These are phyloP conservation scores for Zopfochytrium polystomum DNA, from an alignment of 371 early-diverging fungal genomes.

Conservation along the genomic window DNA sequence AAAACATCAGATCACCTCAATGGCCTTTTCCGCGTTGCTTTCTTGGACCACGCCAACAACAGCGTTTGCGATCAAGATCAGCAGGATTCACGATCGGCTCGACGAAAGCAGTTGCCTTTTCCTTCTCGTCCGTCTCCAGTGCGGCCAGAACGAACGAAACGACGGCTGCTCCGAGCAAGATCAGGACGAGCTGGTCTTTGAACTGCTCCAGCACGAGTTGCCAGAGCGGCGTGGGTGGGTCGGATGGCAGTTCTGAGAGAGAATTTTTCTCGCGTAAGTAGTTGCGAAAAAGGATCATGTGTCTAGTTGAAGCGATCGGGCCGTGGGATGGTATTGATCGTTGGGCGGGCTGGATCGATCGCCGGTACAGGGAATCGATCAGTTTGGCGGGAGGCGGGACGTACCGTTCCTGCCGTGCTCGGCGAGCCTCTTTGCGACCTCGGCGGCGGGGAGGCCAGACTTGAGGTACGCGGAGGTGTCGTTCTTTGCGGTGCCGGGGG, in stretches of 20 bases:
- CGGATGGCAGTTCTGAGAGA: slow-evolving; percentile 58
- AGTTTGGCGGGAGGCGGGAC: slow-evolving; percentile 9
- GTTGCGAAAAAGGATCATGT: not conserved
- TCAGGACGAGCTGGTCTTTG: slow-evolving; percentile 94
- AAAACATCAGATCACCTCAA: slow-evolving; percentile 69
- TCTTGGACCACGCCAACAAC: slow-evolving; percentile 96
- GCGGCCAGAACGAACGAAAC: slow-evolving; percentile 90
- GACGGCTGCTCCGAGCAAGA: slow-evolving; percentile 85
- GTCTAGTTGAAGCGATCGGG: slow-evolving; percentile 1
- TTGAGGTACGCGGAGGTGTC: too few species aligned
- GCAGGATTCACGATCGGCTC: slow-evolving; percentile 94
- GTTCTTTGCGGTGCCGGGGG: too few species aligned
- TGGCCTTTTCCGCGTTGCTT: slow-evolving; percentile 92
- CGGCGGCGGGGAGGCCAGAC: slow-evolving; percentile 62
- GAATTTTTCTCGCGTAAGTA: not conserved
- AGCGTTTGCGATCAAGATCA: slow-evolving; percentile 96
- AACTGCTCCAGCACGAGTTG: slow-evolving; percentile 92
- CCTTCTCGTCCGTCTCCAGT: slow-evolving; percentile 70
- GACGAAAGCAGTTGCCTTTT: slow-evolving; percentile 79
- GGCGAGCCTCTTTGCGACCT: slow-evolving; percentile 54
- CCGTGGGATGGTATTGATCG: not conserved
- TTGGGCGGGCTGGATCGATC: slow-evolving; percentile 18
- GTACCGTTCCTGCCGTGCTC: slow-evolving; percentile 77
- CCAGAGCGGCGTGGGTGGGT: slow-evolving; percentile 83
- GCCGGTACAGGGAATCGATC: slow-evolving; percentile 1